A percentile compares a stretch with the other conserved stretches of the same genome.
These are phyloP conservation scores for Coemansia sp. DNA, from an alignment of 192 early-diverging fungal species.

Conservation along the genomic window DNA sequence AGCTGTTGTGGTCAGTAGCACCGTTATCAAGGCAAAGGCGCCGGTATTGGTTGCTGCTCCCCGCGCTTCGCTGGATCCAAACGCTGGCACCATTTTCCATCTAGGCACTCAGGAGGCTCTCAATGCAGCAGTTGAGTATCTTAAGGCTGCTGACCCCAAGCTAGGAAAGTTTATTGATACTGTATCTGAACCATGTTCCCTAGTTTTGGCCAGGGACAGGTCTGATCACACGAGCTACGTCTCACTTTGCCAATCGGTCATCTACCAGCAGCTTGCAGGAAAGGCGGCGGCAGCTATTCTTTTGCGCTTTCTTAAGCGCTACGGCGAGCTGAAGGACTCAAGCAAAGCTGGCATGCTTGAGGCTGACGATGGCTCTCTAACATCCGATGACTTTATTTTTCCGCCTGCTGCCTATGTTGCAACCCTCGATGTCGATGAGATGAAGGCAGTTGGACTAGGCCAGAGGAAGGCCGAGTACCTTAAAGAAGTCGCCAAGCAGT, in stretches of 20 bases:
- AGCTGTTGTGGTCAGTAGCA: no score
- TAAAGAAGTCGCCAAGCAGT: constrained; percentile 59
- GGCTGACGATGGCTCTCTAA: neutral
- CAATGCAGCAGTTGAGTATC: constrained; percentile 37
- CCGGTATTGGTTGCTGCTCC: neutral
- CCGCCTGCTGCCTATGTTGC: constrained; percentile 55
- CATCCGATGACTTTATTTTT: constrained; percentile 41
- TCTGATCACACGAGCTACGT: constrained; percentile 34
- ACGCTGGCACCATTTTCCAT: no score
- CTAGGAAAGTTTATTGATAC: constrained; percentile 46
- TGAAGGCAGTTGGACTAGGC: constrained; percentile 34
- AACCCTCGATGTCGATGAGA: constrained; percentile 42
- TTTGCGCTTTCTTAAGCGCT: constrained; percentile 55
- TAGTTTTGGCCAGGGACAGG: constrained; percentile 27
- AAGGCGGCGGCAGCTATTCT: constrained; percentile 64
- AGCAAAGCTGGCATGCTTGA: constrained; percentile 10
- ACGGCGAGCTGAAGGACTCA: constrained; percentile 34
- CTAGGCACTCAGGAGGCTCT: constrained; percentile 17
- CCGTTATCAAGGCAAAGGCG: no score
- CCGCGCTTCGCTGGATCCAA: neutral
- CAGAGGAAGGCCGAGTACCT: constrained; percentile 63
- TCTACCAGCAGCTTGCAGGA: constrained; percentile 72
- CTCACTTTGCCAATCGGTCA: constrained; percentile 51
- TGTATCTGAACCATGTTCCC: constrained; percentile 19
- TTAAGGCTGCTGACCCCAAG: constrained; percentile 48